Evolutionary conservation across 768 basidiomycete species (phyloP), one percentile per base, ranked within the genome.

Genomic region (Mycena capillaripes): DNA sequence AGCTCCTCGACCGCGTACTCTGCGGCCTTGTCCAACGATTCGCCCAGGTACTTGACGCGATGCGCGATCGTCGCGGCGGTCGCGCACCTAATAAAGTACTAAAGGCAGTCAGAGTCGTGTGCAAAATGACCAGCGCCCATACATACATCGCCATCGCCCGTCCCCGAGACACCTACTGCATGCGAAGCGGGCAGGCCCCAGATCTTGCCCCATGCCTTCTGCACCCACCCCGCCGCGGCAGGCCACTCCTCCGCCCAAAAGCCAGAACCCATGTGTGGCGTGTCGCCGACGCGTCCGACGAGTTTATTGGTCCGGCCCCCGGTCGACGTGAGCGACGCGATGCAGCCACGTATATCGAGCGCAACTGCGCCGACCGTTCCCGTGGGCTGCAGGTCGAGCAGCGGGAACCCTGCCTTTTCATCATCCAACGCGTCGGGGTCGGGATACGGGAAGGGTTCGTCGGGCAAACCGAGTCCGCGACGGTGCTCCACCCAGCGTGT

Each of bases 321-420:
- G 0, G 95, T 96, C 1, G 94, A 95, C 1, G 95, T 96, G 21
- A 91, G 82, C 3, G 86, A 82, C 1, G 91, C 89, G 69, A 96
- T 90, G 76, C 94, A 95, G 0, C 95, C 95, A 27, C 89, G 84
- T 8, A 86, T 75, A 77, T 96, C 95, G 36, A 96, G 83, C 6
- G 93, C 94, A 10, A 96, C 94, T 1, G 95, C 95, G 23, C 95
- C 95, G 12, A 96, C 94, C 0, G 95, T 96, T 14, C 95, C 95
- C 19, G 82, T 92, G 5, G 95, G 93, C 71, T 90, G 82, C 73
- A 87, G 80, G 78, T 93, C 92, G 10, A 93, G 81, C 17, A 83
- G 75, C 21, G 76, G 74, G 32, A 75, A 66, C 11, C 56, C 56
- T 0, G 72, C 66, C 32, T 81, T 75, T 23, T 76, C 44, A 38